phyloP scores from a whole-genome alignment of 2,329 filamentous ascomycete genomes.

The Diaporthe ampelina region DNA sequence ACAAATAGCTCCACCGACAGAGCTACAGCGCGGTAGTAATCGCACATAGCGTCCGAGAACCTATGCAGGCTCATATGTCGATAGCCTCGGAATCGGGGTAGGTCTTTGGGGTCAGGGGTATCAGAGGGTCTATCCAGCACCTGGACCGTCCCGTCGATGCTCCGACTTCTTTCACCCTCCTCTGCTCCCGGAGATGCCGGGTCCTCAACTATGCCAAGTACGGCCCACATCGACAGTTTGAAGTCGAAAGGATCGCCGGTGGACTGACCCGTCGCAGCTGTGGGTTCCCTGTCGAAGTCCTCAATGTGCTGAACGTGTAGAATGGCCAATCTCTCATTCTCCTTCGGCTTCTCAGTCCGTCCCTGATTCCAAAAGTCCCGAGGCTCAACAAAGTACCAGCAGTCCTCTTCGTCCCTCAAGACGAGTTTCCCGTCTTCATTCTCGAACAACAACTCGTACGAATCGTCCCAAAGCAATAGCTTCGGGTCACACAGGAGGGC shows the following conservation, averaged over 20 bases:
- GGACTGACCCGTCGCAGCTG: not conserved
- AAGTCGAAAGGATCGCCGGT: constrained; percentile 5
- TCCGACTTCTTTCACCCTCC: no score
- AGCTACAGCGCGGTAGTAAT: not conserved
- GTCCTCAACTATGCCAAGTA: not conserved
- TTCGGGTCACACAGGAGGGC: not conserved
- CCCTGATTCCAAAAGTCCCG: constrained; percentile 2
- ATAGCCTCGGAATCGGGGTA: constrained; percentile 8
- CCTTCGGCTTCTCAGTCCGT: not conserved
- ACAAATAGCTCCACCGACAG: not conserved
- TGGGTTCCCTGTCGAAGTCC: not conserved
- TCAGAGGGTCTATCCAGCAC: not conserved
- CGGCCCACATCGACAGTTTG: not conserved
- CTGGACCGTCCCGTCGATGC: not conserved
- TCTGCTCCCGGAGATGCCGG: not conserved
- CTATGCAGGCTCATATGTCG: constrained; percentile 12
- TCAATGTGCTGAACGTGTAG: not conserved
- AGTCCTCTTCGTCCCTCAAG: not conserved
- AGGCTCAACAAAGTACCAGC: constrained; percentile 12
- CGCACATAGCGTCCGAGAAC: constrained; percentile 6
- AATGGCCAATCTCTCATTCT: not conserved
- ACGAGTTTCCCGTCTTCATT: not conserved
- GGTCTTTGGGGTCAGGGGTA: not conserved
- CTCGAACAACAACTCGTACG: not conserved
- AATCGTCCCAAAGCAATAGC: constrained; percentile 9